These are phyloP conservation scores for Senna tora DNA, from an alignment of 306 rosid species.

Conservation along the genomic window DNA sequence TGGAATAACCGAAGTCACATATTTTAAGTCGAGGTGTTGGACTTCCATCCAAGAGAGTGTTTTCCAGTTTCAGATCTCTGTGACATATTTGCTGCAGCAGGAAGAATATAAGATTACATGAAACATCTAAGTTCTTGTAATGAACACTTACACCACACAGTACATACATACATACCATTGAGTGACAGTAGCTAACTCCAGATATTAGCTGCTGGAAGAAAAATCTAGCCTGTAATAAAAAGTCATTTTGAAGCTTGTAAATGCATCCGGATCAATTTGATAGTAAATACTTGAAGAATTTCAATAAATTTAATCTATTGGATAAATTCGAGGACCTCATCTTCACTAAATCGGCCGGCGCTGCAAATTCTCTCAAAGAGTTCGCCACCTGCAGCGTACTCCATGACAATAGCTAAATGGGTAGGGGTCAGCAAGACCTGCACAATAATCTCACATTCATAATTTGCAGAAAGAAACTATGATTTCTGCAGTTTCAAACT, in stretches of 20 bases:
- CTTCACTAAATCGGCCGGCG: constrained; percentile 90
- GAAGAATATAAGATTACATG: constrained; percentile 2
- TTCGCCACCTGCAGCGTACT: constrained; percentile 97
- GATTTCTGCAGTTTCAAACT: constrained; percentile 29
- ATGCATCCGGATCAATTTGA: not conserved
- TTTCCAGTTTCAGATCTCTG: constrained; percentile 92
- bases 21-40: constrained; percentile 85
- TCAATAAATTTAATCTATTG: not conserved
- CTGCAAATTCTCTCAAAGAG: constrained; percentile 77
- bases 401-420: constrained; percentile 91
- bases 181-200: constrained; percentile 92
- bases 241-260: not conserved
- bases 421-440: constrained; percentile 84
- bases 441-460: constrained; percentile 31
- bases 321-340: constrained; percentile 58
- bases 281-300: no score
- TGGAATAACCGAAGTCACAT: constrained; percentile 94
- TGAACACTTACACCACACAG: not conserved
- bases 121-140: not conserved
- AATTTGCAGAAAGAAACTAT: not conserved
- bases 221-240: constrained; percentile 78
- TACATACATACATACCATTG: constrained; percentile 57
- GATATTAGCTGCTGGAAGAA: constrained; percentile 98
- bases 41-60: constrained; percentile 87
- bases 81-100: constrained; percentile 83